Evolutionary conservation across 345 rosid species (phyloP), one percentile per base, ranked within the genome.

Genomic region (Carallia pectinifolia): DNA sequence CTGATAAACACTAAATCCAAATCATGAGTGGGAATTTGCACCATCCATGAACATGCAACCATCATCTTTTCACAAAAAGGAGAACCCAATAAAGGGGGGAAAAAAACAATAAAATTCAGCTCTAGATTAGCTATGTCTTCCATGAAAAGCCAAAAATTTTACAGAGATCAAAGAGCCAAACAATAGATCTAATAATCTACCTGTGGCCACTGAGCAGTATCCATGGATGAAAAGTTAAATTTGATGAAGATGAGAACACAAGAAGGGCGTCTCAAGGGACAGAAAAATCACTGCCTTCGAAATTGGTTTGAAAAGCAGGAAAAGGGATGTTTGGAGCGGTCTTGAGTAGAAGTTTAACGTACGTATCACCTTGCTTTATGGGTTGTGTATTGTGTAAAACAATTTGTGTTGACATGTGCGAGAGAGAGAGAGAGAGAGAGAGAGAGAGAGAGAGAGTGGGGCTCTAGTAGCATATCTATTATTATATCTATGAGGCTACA

Each of bases 171-270:
- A 54, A 54, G 39, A 58, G 55, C 54, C 40, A 68, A 6, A 12
- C 16, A 4, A 48, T 79, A 52, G 71, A 76, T 81, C 70, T 84
- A 56, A 23, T 23, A 23, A 23, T 73, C 30, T 76, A 93, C 97
- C 98, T 91, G 97, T 84, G 98, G 93, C 97, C 97, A 93, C 70
- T 86, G 91, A 85, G 90, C 94, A 69, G 90, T 93, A 84, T 91
- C 60, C 60, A 56, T 56, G 60, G 60, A 56, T 7, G 60, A 56
- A 44, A 44, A 44, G 50, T 44, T 15, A 44, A 44, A 44, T 44
- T 23, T 44, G 50, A 44, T 44, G 50, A 10, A 44, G 50, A 44
- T 12, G 50, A 15, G 50, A 44, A 44, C 12, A 44, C 50, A 44
- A 15, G 50, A 27, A 27, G 16, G 13, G 29, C 4, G 33, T 19